A percentile compares a stretch with the other conserved stretches of the same genome.
phyloP scores from a whole-genome alignment of 805 yeast genomes.

The Blastobotrys attinorum region DNA sequence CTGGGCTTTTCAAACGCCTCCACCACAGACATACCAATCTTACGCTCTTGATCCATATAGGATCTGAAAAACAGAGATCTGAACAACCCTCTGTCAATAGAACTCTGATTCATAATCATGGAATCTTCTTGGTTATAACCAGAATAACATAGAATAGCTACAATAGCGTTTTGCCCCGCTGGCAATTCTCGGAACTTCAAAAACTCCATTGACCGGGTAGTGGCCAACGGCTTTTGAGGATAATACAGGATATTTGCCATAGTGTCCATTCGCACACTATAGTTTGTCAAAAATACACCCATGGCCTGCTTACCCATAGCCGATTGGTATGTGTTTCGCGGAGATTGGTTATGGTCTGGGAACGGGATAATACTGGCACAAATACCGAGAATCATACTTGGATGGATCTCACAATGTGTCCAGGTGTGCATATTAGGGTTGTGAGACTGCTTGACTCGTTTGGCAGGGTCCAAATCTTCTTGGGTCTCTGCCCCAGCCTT shows the following conservation, averaged over 20 bases:
- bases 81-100: slow-evolving; percentile 94
- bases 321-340: slow-evolving; percentile 88
- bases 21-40: slow-evolving; percentile 96
- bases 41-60: slow-evolving; percentile 96
- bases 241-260: slow-evolving; percentile 97
- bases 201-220: slow-evolving; percentile 96
- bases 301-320: slow-evolving; percentile 99
- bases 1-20: slow-evolving; percentile 98
- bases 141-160: slow-evolving; percentile 95
- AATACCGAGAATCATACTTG: slow-evolving; percentile 96
- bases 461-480: slow-evolving; percentile 59
- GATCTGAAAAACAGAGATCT: slow-evolving; percentile 94
- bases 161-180: slow-evolving; percentile 98
- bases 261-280: slow-evolving; percentile 96
- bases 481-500: slow-evolving; percentile 35
- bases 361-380: slow-evolving; percentile 98
- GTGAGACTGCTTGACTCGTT: slow-evolving; percentile 69
- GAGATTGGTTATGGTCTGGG: slow-evolving; percentile 98
- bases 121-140: slow-evolving; percentile 99
- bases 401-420: slow-evolving; percentile 98
- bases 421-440: slow-evolving; percentile 68
- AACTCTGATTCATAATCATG: slow-evolving; percentile 98
- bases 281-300: slow-evolving; percentile 97
- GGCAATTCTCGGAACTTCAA: slow-evolving; percentile 96
- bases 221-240: slow-evolving; percentile 97